These are phyloP conservation scores for Sporothrix dimorphospora DNA, from an alignment of 2,329 filamentous ascomycete genomes.

Conservation along the genomic window DNA sequence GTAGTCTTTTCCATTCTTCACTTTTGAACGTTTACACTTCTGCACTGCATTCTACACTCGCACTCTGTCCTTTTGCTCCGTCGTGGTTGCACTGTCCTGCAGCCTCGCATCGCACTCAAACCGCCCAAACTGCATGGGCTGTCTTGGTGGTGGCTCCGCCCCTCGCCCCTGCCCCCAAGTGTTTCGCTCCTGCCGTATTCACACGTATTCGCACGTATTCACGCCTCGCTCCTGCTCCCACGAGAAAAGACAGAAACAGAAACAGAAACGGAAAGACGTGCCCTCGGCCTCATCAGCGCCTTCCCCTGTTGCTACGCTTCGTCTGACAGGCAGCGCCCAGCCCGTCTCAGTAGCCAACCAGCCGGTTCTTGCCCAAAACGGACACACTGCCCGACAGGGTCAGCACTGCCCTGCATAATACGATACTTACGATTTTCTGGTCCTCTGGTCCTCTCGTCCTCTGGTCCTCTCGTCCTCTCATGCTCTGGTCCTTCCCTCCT, in stretches of 20 bases:
- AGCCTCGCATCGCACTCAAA: background rate
- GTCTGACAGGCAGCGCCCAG: conserved; percentile 9
- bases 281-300: background rate
- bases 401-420: conserved; percentile 13
- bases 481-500: background rate
- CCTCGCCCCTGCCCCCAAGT: conserved; percentile 5
- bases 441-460: background rate
- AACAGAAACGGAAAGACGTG: too few relatives aligned
- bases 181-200: conserved; percentile 22
- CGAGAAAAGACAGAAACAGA: background rate
- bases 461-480: too few relatives aligned
- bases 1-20: background rate
- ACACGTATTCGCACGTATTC: background rate
- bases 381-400: conserved; percentile 12
- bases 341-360: background rate
- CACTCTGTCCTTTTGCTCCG: background rate
- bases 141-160: conserved; percentile 8
- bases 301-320: conserved; percentile 1
- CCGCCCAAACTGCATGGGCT: background rate
- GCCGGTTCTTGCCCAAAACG: conserved; percentile 13
- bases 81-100: background rate
- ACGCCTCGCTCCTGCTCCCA: background rate
- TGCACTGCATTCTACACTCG: background rate
- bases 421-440: background rate
- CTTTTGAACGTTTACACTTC: background rate